Base-by-base conservation (phyloP, 768 basidiomycete species). In the Tulasnella sp. region DNA sequence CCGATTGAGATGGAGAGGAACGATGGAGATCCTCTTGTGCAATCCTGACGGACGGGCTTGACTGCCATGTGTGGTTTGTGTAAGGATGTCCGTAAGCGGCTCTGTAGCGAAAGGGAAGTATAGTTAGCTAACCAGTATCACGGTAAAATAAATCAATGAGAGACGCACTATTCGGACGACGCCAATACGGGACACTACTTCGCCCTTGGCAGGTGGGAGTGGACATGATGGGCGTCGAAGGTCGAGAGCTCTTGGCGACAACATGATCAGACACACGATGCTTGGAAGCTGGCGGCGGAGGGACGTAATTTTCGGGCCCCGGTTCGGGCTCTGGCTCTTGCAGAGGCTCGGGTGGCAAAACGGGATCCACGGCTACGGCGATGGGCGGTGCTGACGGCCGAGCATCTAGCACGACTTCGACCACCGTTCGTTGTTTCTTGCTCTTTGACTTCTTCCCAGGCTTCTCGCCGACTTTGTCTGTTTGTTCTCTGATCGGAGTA, bases 141-240 rank as follows among this genome's bases (percentile, higher is more conserved):
- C 48, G 47, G 42, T 42, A 51, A 8, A n/a, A 23, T 7, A 29
- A 11, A 51, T 17, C 24, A n/a, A 19, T 4, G 45, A 50, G 27
- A 34, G 15, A 50, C 58, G 27, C 47, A 59, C 58, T 59, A n/a
- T 59, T 59, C 24, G 58, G 58, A n/a, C 58, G 27, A 29, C 58
- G 58, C 47, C 50, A 51, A 30, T 38, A 50, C 34, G 58, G 48
- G 38, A 59, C 34, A 17, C 29, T 51, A 41, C 58, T 24, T 24
- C 58, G 58, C 30, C 32, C 45, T 50, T 30, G 30, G n/a, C 21
- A n/a, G 30, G 29, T 29, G 30, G 23, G 51, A 50, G 45, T 59
- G 45, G 50, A 50, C 8, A 30, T 49, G 29, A 38, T 38, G 44
- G 50, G 29, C 15, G 50, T 49, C 21, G 58, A 50, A 45, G 48